Conservation (phyloP, 257 asterid genomes). For the Solanum virginianum region DNA sequence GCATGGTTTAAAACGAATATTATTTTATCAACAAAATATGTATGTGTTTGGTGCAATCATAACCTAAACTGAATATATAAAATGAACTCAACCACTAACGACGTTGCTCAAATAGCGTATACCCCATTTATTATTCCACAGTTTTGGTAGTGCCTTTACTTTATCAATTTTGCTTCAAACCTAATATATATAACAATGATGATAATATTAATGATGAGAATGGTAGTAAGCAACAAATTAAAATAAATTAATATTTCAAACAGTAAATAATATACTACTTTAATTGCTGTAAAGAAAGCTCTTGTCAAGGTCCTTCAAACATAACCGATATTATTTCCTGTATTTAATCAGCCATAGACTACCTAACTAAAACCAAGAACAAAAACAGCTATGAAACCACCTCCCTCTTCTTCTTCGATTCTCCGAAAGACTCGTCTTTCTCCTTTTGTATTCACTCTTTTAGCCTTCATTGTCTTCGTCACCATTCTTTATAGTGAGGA, state of each 20-base stretch:
- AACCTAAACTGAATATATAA: not conserved
- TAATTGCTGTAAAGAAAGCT: not conserved
- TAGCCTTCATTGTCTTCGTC: constrained; percentile 25
- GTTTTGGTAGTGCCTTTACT: not conserved
- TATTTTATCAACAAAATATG: not conserved
- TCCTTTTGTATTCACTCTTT: constrained; percentile 20
- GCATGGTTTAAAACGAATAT: not conserved
- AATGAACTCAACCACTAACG: not conserved
- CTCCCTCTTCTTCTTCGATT: constrained; percentile 9
- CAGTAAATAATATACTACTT: not conserved
- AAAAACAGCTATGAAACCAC: constrained; percentile 17
- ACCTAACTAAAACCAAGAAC: not conserved
- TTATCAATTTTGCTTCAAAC: not conserved
- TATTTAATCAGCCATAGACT: not conserved
- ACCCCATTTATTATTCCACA: not conserved
- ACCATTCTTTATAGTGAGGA: constrained; percentile 28
- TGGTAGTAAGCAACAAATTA: not conserved
- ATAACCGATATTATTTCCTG: not conserved
- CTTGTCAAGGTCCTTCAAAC: not conserved
- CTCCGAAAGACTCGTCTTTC: constrained; percentile 13
- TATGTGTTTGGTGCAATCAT: not conserved
- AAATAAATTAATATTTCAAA: not conserved
- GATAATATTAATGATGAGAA: not conserved
- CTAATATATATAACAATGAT: not conserved
- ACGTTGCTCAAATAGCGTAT: not conserved